Percentiles rank a stretch among this genome's conserved stretches.
These are phyloP conservation scores for Nothophaeocryptopus gaeumannii DNA, from an alignment of 2,329 filamentous ascomycete genomes.

Conservation along the genomic window DNA sequence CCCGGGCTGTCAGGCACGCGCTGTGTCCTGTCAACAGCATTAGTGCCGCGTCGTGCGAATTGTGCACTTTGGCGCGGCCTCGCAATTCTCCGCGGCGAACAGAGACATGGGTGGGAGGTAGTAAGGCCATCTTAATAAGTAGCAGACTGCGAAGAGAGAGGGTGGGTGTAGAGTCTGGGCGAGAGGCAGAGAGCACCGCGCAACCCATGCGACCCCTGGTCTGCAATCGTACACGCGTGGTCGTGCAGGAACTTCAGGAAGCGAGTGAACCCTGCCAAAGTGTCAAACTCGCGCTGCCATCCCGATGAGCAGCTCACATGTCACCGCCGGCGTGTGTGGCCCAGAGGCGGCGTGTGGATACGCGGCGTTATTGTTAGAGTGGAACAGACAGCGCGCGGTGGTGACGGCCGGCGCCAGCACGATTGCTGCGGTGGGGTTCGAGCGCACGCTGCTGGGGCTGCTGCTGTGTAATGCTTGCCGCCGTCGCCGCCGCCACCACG, in stretches of 20 bases:
- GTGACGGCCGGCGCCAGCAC: too few relatives aligned
- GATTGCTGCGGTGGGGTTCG: too few relatives aligned
- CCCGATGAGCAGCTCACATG: constrained; percentile 2
- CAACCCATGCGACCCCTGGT: not conserved
- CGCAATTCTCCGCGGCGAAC: too few relatives aligned
- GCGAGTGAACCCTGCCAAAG: constrained; percentile 9
- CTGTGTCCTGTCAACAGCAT: constrained; percentile 25
- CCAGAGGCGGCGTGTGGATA: not conserved
- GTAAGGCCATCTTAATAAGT: too few relatives aligned
- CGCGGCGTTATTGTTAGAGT: too few relatives aligned
- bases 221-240: not conserved
- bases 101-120: too few relatives aligned
- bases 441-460: too few relatives aligned
- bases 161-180: not conserved
- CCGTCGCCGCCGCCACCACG: too few relatives aligned
- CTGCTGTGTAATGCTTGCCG: too few relatives aligned
- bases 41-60: constrained; percentile 11
- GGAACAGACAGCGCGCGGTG: too few relatives aligned
- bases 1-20: constrained; percentile 25
- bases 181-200: not conserved
- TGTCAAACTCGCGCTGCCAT: constrained; percentile 17
- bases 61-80: too few relatives aligned
- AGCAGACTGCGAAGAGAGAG: not conserved
- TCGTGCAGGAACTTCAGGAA: not conserved
- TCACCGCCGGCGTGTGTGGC: not conserved